Conservation (phyloP, 2,329 filamentous ascomycete genomes). For the Diaporthe citriasiana region DNA sequence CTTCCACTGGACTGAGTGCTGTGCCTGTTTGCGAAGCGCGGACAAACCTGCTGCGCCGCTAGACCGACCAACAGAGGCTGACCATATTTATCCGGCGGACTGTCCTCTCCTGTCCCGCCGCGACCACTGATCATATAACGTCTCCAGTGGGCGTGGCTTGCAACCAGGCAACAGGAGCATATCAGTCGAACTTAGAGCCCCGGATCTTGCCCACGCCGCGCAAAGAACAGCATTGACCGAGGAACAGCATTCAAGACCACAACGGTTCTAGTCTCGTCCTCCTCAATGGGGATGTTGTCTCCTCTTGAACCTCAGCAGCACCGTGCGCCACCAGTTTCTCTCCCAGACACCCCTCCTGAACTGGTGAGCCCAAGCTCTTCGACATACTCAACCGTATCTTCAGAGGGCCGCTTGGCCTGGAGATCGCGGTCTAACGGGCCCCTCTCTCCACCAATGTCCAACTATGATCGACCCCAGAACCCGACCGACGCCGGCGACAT, state of each 20-base stretch:
- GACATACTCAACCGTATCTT: constrained; percentile 59
- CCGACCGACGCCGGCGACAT: constrained; percentile 59
- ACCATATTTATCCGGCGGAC: constrained; percentile 42
- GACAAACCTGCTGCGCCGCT: constrained; percentile 36
- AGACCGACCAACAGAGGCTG: constrained; percentile 34
- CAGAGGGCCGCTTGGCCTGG: constrained; percentile 61
- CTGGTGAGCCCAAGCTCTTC: constrained; percentile 66
- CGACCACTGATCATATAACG: constrained; percentile 24
- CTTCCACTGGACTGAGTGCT: constrained; percentile 37
- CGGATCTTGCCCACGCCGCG: constrained; percentile 2
- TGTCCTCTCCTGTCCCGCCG: constrained; percentile 26
- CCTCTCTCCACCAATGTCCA: constrained; percentile 70
- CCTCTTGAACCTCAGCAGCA: constrained; percentile 64
- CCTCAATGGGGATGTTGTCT: constrained; percentile 70
- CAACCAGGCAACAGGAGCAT: neutral
- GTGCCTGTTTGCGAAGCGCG: constrained; percentile 29
- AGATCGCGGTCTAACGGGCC: constrained; percentile 54
- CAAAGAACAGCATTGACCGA: constrained; percentile 30
- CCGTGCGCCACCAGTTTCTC: constrained; percentile 52
- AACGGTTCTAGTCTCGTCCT: constrained; percentile 17
- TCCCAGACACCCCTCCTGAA: constrained; percentile 68
- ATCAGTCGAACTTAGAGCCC: constrained; percentile 3
- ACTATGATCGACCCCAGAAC: constrained; percentile 63
- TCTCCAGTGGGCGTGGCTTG: constrained; percentile 31
- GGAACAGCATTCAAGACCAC: constrained; percentile 34